Base-by-base conservation (phyloP, 2,329 filamentous ascomycete species). In the Byssoonygena ceratinophila region DNA sequence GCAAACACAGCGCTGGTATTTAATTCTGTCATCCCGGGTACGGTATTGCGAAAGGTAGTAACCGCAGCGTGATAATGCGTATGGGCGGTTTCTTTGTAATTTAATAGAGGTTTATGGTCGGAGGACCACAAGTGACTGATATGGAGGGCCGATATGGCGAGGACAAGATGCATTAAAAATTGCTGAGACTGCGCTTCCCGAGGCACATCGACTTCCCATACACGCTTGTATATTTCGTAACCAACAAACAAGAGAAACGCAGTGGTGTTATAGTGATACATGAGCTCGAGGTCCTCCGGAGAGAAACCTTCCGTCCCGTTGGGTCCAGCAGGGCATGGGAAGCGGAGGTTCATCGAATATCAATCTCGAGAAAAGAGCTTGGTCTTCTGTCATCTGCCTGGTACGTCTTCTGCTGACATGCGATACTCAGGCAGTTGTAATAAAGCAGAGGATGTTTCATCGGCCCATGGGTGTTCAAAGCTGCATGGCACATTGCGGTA, bases 81-180 rank as follows among this genome's bases (percentile, higher is more conserved):
- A n/a, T 46, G 50, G 1, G 55, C 54, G 18, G 49, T 18, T 25
- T 56, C 47, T 18, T 45, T 53, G 44, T 57, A 56, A 8, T n/a
- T n/a, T n/a, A 27, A 12, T 16, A 44, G 47, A 8, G 34, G 41
- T 16, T 44, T 12, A 6, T 34, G 22, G 3, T 22, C 29, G 4
- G 29, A 41, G 8, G 39, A 25, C 20, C 41, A 46, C 16, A 46
- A 45, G 44, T 60, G 44, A 5, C 47, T 47, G n/a, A 62, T 55
- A 47, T 63, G 59, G 1, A 61, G 56, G 16, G 61, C 59, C 4
- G 60, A 60, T 20, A 57, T 34, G 11, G 61, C 60, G 8, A 63
- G 58, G 14, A 62, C 45, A n/a, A 58, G 48, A 48, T 62, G 55
- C 58, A 61, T 63, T 8, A 63, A 47, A 47, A 60, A 63, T 5